Evolutionary conservation across 2,329 filamentous ascomycete genomes (phyloP), one percentile per base, ranked within the genome.

Genomic region (Ophiocordyceps robertsii): DNA sequence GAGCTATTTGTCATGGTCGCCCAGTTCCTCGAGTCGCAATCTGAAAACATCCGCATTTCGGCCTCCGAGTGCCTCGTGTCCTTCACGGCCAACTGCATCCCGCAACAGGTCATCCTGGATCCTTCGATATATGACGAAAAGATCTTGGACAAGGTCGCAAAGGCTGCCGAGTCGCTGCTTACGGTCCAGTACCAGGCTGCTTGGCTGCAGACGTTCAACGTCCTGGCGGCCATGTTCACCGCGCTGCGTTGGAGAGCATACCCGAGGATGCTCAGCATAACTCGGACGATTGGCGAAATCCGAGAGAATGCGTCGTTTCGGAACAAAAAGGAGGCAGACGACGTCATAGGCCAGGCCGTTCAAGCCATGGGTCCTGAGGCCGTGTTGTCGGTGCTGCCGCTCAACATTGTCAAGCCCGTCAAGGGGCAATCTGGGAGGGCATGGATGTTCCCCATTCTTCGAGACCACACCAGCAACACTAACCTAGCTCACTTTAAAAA

Each of bases 51-150:
- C 53, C 80, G 92, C 46, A 77, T 95, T 29, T 96, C 92, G 3
- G 87, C 92, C 4, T 93, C 92, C 0, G 90, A 98, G 61, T 95
- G 92, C 59, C 66, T 98, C 46, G 84, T 95, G 43, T 95, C 90
- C 1, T 92, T 98, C 58, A 73, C 95, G 56, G 84, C 80, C 49
- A 95, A 92, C 58, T 93, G 92, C 55, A 73, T 98, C 29, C 92
- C 92, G 1, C 73, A 82, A 40, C 80, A 77, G 51, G 84, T 89
- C 38, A 79, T 98, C 31, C 64, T 94, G 7, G 86, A 95, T 49
- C 88, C 89, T 21, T 94, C 89, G 2, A 75, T 95, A 38, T 94
- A 85, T 59, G 90, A 96, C 52, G 89, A 96, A 61, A 95, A 94
- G 64, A 74, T 80, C 1, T 64, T 96, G 10, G 84, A 88, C 56